Base-by-base conservation (phyloP, 2,329 filamentous ascomycete genomes). In the Teratosphaeria nubilosa region DNA sequence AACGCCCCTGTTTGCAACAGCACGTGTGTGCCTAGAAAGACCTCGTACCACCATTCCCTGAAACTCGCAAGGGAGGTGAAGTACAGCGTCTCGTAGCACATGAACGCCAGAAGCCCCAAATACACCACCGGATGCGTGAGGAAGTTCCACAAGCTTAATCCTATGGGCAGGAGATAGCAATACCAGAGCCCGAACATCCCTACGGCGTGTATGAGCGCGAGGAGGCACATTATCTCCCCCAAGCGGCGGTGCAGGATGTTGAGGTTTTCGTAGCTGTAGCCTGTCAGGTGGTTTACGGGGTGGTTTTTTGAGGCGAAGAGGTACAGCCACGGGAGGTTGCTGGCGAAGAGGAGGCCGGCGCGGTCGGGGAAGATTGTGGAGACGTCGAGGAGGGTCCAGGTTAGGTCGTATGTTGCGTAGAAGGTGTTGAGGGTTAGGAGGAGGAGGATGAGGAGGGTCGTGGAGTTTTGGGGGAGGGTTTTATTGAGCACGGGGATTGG, bases 291-390 rank as follows among this genome's bases (percentile, higher is more conserved):
- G 59, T 81, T 80, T 34, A 87, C 66, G 0, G 84, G 85, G 61
- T 86, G 84, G 59, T 84, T 87, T 69, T 87, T 88, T 32, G 85
- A 84, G 1, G 82, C 79, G 3, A 87, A 75, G 4, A 87, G 73
- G 67, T 87, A 87, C 2, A 87, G 74, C 45, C 80, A 69, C 3
- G 79, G 78, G 1, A 82, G 69, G 58, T 81, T 81, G 11, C 75
- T 74, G 16, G 75, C 74, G 63, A 81, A 80, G 2, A 84, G 66
- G 50, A 80, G 74, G 5, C 81, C 82, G 41, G 79, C 77, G 31
- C 82, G 75, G 65, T 86, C 82, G 58, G 81, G 79, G 53, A 85
- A 78, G 56, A 82, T 76, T 67, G 85, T 83, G 57, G 82, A 73
- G 65, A 78, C 78, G 53, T 74, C 69, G 41, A 48, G 41, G n/a